Evolutionary conservation across 2,329 filamentous ascomycete species (phyloP), one percentile per base, ranked within the genome.

Genomic region (Madurella fahalii): DNA sequence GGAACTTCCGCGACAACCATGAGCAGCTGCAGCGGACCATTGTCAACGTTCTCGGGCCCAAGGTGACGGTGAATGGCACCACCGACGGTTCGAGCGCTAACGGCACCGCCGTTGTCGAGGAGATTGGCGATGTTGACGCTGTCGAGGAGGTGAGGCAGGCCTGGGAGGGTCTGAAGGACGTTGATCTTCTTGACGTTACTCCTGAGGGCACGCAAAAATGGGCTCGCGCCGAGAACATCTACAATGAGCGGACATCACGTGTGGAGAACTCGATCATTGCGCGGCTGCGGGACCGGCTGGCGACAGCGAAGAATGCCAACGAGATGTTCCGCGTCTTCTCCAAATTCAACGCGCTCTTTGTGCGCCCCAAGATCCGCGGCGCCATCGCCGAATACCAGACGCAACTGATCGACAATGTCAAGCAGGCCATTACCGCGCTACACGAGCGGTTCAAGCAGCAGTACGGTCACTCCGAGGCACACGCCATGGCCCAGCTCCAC

Each of bases 241-340:
- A 99, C 77, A 97, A 96, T 63, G 95, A 99, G 70, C 87, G 95
- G 40, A 99, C 95, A 9, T 93, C 94, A 16, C 85, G 94, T 57
- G 94, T 99, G 4, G 94, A 99, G 70, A 99, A 99, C 72, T 96
- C 94, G 3, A 99, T 99, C 71, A 99, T 99, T 69, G 91, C 94
- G 34, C 83, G 91, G 51, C 79, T 99, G 32, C 83, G 94, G 65
- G 94, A 99, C 72, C 88, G 94, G 55, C 80, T 99, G 53, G 94
- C 92, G 13, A 96, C 91, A 7, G 93, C 94, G 12, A 96, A 95
- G 78, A 96, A 91, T 58, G 94, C 94, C 40, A 97, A 95, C 68
- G 95, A 99, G 73, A 99, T 99, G 94, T 99, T 99, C 71, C 89
- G 95, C 52, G 94, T 99, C 58, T 99, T 99, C 71, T 97, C 94